Base-by-base conservation (phyloP, 495 filamentous ascomycete genomes). In the Penicillium diatomitis region DNA sequence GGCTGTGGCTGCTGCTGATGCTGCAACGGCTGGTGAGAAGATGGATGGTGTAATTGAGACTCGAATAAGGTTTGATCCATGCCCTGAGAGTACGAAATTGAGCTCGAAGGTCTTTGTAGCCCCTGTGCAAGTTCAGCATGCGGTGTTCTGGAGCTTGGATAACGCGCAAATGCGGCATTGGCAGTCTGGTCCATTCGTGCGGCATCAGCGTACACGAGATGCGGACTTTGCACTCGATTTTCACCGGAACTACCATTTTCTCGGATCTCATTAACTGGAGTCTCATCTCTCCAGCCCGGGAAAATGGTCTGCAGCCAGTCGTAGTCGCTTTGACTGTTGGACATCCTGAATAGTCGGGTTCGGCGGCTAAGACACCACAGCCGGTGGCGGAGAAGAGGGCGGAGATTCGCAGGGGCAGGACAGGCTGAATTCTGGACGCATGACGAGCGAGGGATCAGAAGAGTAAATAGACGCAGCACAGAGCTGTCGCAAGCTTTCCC, bases 131-230 rank as follows among this genome's bases (percentile, higher is more conserved):
- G 2, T 0, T 8, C 8, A 9, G 8, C 33, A 8, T 46, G 32
- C 8, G 8, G 20, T 8, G 32, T 36, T 29, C 33, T 12, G 3
- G 35, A 9, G n/a, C 37, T 12, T 11, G 39, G 30, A 6, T 38
- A 20, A 32, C 28, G 44, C 27, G 49, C n/a, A 8, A 33, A 29
- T 1, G 38, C 50, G 27, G 32, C 38, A 11, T 51, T 11, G 6
- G 47, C 47, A 11, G 37, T 41, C 27, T 36, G 41, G 6, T 47
- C 48, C 3, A 44, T 34, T 2, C 43, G 37, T 29, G 36, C 51
- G 30, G 51, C 55, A 41, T 51, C 45, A 9, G 38, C 37, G 32
- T 48, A 51, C 6, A 34, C 37, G 28, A 38, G 51, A 37, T 47
- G 48, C 44, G 44, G 39, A 4, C n/a, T 31, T 29, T 37, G 32